A percentile compares a stretch with the other conserved stretches of the same genome.
Conservation (phyloP, 2,329 filamentous ascomycete species). For the Pezicula neosporulosa region DNA sequence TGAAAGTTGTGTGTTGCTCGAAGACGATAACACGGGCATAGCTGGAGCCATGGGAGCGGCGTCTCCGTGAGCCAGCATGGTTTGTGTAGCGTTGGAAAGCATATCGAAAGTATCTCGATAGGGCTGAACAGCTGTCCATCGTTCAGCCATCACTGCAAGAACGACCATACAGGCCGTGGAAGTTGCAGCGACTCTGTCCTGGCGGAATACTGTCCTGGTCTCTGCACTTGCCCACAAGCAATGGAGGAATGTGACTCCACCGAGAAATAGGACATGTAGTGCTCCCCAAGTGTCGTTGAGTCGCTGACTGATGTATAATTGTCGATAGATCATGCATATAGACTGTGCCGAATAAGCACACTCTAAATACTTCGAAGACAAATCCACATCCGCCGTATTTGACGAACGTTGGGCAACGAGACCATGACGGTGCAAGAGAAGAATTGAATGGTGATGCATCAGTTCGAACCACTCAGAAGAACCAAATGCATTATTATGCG, state of each 20-base stretch:
- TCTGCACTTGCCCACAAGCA: constrained; percentile 29
- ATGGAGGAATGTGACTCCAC: constrained; percentile 25
- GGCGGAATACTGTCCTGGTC: constrained; percentile 5
- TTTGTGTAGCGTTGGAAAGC: constrained; percentile 19
- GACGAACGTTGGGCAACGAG: not conserved
- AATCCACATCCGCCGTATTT: not conserved
- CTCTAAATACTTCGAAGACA: not conserved
- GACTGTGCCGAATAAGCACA: not conserved
- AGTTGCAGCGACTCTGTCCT: constrained; percentile 18
- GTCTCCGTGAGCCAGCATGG: constrained; percentile 9
- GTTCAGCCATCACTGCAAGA: constrained; percentile 27
- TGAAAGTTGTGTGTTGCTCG: not conserved
- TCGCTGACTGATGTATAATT: constrained; percentile 11
- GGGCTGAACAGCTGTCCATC: constrained; percentile 25
- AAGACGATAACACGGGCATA: not conserved
- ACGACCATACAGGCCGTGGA: constrained; percentile 27
- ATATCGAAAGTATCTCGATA: constrained; percentile 31
- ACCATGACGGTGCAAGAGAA: constrained; percentile 31
- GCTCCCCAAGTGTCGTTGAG: constrained; percentile 17
- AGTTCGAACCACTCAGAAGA: constrained; percentile 35
- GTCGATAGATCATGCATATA: constrained; percentile 4
- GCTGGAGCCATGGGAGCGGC: not conserved
- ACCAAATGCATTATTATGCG: constrained; percentile 27
- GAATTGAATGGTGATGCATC: constrained; percentile 34
- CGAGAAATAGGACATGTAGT: constrained; percentile 20